Evolutionary conservation across 192 early-diverging fungal genomes (phyloP), one percentile per base, ranked within the genome.

Genomic region (Coemansia umbellata): DNA sequence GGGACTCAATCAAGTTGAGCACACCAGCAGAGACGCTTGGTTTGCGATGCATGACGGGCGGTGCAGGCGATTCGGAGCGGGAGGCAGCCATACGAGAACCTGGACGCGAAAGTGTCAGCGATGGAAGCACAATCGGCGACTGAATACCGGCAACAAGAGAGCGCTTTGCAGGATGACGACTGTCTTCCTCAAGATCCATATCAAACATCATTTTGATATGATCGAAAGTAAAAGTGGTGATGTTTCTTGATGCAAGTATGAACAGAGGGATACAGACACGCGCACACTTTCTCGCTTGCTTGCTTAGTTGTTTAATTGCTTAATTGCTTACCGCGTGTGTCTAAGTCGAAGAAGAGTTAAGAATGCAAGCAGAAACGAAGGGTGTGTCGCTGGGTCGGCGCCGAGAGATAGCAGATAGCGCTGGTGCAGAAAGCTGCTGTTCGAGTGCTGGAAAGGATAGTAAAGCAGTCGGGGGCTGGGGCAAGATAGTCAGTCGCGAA

Each of bases 151-250:
- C 37, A 17, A 28, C 50, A 15, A 41, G 52, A 32, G 26, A 17
- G 60, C 61, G 5, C 43, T 28, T 43, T 47, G 17, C 30, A 7
- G 23, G 11, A 1, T 13, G 53, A 30, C 6, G 37, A 7, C 5
- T 15, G 31, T 17, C 41, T 24, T 68, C 72, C 15, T 68, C 72
- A 23, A 68, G 32, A 33, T 74, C 72, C 72, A 74, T 74, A 21
- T 74, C 65, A 44, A 74, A 74, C 23, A 74, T 68, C 72, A 74
- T 74, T 40, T 5, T 39, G 41, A 14, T 7, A 35, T 7, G 41
- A 23, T 4, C 7, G 43, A 45, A 45, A 45, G 7, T 6, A 27
- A 42, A 43, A 23, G 14, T 19, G 18, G 41, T 6, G 9, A 8
- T 13, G 33, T 3, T 21, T 24, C 27, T 10, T 19, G 3, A 11